Conservation (phyloP, 345 rosid species). For the Carallia brachiata region DNA sequence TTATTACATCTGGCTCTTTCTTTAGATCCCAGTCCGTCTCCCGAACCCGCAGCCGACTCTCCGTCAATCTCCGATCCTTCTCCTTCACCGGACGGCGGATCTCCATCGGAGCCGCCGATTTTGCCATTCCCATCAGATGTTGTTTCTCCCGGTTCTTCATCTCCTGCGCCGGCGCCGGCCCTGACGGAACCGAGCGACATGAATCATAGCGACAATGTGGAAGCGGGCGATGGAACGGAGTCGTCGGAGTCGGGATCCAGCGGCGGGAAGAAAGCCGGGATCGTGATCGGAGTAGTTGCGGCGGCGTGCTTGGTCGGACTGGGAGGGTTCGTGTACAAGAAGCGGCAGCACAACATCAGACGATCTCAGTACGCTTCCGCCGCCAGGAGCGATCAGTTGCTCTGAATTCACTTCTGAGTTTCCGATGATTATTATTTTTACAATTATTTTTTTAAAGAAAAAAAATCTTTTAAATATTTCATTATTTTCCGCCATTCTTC, state of each 20-base stretch:
- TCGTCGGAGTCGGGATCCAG: constrained; percentile 30
- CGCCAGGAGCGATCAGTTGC: constrained; percentile 47
- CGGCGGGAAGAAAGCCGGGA: constrained; percentile 65
- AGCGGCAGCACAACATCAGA: constrained; percentile 61
- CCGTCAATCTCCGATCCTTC: not conserved
- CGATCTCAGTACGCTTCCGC: constrained; percentile 50
- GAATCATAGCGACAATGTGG: constrained; percentile 1
- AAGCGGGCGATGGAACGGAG: constrained; percentile 18
- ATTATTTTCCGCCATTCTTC: too few relatives aligned
- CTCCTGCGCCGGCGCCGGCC: constrained; percentile 3
- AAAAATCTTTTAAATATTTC: too few relatives aligned
- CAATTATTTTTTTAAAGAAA: not conserved
- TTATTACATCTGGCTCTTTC: constrained; percentile 16
- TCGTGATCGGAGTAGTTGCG: constrained; percentile 45
- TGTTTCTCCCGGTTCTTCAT: not conserved
- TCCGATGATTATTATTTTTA: not conserved
- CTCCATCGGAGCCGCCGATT: constrained; percentile 27
- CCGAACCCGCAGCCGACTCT: constrained; percentile 19
- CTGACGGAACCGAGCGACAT: constrained; percentile 20
- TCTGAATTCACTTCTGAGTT: constrained; percentile 23
- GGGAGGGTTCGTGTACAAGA: constrained; percentile 57
- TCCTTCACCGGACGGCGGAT: constrained; percentile 1
- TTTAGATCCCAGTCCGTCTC: constrained; percentile 23
- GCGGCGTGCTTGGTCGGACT: constrained; percentile 48
- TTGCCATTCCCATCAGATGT: constrained; percentile 28